Evolutionary conservation across 164 flowering plant genomes (phyloP).

Genomic region (Annona squamosa): DNA sequence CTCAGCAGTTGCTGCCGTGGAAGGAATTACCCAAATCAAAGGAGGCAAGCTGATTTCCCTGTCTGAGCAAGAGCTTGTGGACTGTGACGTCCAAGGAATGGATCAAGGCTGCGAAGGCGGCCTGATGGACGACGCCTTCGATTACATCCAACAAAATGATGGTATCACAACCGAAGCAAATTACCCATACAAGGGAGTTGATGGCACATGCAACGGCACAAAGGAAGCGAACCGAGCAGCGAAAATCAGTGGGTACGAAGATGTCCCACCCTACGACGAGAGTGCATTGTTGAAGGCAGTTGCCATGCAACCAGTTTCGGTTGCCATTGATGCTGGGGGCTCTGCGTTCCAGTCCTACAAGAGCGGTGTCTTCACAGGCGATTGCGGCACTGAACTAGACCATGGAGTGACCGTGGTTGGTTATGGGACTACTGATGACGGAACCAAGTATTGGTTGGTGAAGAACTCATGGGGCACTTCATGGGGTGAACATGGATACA

Average conservation of each 20-base stretch:
- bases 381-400: conserved; percentile 13
- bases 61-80: conserved; percentile 17
- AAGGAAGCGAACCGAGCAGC: neutral
- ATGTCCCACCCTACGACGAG: conserved; percentile 10
- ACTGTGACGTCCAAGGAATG: conserved; percentile 11
- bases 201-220: conserved; percentile 11
- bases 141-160: conserved; percentile 15
- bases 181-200: conserved; percentile 27
- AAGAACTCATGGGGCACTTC: conserved; percentile 27
- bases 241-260: conserved; percentile 7
- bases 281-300: conserved; percentile 8
- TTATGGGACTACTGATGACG: conserved; percentile 18
- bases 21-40: conserved; percentile 9
- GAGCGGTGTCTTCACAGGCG: conserved; percentile 10
- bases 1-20: conserved; percentile 14
- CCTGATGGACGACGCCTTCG: conserved; percentile 20
- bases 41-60: conserved; percentile 10
- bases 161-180: conserved; percentile 24
- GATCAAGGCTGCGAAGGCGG: conserved; percentile 21
- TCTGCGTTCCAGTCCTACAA: conserved; percentile 11
- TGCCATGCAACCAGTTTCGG: conserved; percentile 12
- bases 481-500: conserved; percentile 28
- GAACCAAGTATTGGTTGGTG: conserved; percentile 25
- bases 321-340: conserved; percentile 13
- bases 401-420: conserved; percentile 27